Evolutionary conservation across 2,329 filamentous ascomycete species (phyloP).

Genomic region (Cercospora sojina): DNA sequence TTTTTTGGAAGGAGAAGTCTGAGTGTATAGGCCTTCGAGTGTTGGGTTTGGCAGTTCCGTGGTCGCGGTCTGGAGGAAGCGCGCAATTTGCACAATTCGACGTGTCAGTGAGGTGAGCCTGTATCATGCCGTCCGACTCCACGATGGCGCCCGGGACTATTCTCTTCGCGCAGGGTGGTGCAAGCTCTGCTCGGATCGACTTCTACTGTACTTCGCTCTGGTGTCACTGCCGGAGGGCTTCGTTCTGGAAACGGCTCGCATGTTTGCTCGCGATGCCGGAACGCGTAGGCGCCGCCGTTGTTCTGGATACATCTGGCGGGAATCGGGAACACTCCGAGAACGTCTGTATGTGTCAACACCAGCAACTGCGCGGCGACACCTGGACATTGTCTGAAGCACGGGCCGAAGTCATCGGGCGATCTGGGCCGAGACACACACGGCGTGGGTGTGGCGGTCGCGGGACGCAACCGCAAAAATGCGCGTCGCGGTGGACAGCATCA

Average conservation of each 20-base stretch:
- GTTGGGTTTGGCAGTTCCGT: neutral
- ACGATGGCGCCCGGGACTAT: neutral
- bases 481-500: neutral
- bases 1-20: neutral
- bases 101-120: neutral
- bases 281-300: neutral
- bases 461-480: neutral
- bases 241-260: neutral
- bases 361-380: neutral
- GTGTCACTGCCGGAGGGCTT: neutral
- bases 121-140: neutral
- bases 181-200: neutral
- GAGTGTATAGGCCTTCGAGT: neutral
- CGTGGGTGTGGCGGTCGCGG: neutral
- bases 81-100: neutral
- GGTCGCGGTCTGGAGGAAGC: neutral
- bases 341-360: neutral
- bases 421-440: neutral
- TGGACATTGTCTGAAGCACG: neutral
- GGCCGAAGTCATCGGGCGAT: neutral
- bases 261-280: neutral
- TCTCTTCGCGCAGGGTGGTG: neutral
- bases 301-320: neutral
- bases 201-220: neutral
- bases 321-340: neutral